Evolutionary conservation across 768 basidiomycete genomes (phyloP).

Genomic region (Piloderma croceum): DNA sequence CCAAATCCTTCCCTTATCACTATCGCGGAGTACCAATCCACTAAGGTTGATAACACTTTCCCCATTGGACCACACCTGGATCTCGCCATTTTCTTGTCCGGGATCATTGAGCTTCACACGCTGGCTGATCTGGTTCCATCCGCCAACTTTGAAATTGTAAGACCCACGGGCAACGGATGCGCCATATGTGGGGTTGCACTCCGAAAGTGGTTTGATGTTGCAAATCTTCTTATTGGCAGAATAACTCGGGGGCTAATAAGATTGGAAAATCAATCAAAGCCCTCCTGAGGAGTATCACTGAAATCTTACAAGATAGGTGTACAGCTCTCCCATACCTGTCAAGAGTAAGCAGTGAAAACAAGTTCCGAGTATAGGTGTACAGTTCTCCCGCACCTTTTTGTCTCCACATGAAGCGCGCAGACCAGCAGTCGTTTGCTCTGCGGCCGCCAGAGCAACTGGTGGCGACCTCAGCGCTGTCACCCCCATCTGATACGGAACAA

Average conservation of each 20-base stretch:
- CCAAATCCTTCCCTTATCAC: slow-evolving; percentile 44
- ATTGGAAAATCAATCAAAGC: no score
- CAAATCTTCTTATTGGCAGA: slow-evolving; percentile 46
- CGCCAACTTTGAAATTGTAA: slow-evolving; percentile 57
- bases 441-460: slow-evolving; percentile 61
- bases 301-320: slow-evolving; percentile 35
- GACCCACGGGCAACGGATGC: slow-evolving; percentile 65
- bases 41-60: slow-evolving; percentile 53
- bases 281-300: slow-evolving; percentile 3
- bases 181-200: slow-evolving; percentile 59
- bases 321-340: slow-evolving; percentile 36
- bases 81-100: slow-evolving; percentile 64
- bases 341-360: no score
- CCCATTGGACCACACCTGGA: slow-evolving; percentile 63
- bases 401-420: slow-evolving; percentile 68
- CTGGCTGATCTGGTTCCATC: slow-evolving; percentile 64
- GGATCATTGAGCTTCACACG: slow-evolving; percentile 71
- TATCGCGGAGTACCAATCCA: slow-evolving; percentile 51
- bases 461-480: slow-evolving; percentile 42
- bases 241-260: slow-evolving; percentile 35
- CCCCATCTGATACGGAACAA: slow-evolving; percentile 44
- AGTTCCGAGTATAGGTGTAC: slow-evolving; percentile 70
- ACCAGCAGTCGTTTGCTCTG: slow-evolving; percentile 52
- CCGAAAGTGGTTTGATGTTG: slow-evolving; percentile 41
- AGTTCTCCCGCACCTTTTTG: slow-evolving; percentile 53